These are phyloP conservation scores for Picocystis sp. DNA, from an alignment of 163 green algal genomes.

Conservation along the genomic window DNA sequence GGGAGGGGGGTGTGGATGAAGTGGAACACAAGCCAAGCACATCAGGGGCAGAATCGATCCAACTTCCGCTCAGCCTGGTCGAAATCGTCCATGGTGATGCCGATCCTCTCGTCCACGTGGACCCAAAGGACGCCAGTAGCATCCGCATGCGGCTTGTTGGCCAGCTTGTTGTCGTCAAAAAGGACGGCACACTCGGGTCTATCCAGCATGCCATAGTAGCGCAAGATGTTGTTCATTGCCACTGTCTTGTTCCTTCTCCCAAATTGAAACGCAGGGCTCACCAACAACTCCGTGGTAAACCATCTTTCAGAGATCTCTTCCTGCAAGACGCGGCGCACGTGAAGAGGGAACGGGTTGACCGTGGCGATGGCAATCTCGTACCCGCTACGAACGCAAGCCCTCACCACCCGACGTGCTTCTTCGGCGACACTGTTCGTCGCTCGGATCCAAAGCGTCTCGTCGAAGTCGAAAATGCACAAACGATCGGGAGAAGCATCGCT, in stretches of 20 bases:
- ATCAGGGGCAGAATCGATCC: too few relatives aligned
- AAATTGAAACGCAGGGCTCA: slow-evolving; percentile 5
- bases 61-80: too few relatives aligned
- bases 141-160: too few relatives aligned
- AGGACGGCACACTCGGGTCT: slow-evolving; percentile 4
- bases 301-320: not conserved
- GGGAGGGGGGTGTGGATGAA: too few relatives aligned
- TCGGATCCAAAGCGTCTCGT: slow-evolving; percentile 4
- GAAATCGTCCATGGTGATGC: too few relatives aligned
- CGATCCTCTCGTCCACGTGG: too few relatives aligned
- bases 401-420: slow-evolving; percentile 1
- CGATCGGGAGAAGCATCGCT: too few relatives aligned
- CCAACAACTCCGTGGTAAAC: slow-evolving; percentile 6
- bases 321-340: slow-evolving; percentile 1
- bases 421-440: not conserved
- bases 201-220: slow-evolving; percentile 4
- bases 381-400: not conserved
- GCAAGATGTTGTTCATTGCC: slow-evolving; percentile 3
- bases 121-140: too few relatives aligned
- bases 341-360: slow-evolving; percentile 1
- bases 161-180: slow-evolving; percentile 1
- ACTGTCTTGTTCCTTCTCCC: slow-evolving; percentile 6
- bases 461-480: slow-evolving; percentile 3
- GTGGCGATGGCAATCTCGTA: slow-evolving; percentile 7
- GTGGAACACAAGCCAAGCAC: too few relatives aligned